Base-by-base conservation (phyloP, 176 grass and related monocot species). In the Zizania latifolia region DNA sequence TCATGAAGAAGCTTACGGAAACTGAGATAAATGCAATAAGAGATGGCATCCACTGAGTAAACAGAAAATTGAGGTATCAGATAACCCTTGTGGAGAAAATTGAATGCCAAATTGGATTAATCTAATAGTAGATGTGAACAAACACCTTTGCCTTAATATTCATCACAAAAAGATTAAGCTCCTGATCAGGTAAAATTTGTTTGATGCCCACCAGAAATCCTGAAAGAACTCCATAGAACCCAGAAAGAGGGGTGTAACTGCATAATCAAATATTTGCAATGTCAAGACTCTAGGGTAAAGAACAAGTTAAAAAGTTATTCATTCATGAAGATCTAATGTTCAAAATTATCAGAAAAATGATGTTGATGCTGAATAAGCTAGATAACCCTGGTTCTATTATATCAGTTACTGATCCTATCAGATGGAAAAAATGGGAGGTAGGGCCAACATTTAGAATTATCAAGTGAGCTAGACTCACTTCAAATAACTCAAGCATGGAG, bases 161-260 rank as follows among this genome's bases (percentile, higher is more conserved):
- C 17, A 96, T 8, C 74, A 84, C 33, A 77, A 84, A 41, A 82
- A 86, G 62, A 48, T 58, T 58, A 43, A 93, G 37, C 50, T 96
- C 92, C 46, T 87, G 86, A 83, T 96, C 89, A 62, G 92, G 92
- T 87, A 96, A 75, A 87, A 87, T 84, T 85, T 96, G 89, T 37
- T 96, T 96, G 75, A 89, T 86, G 54, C 83, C 92, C 23, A 96
- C 92, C 16, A 96, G 74, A 62, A 92, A 85, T 84, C 92, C 92
- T 65, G 92, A 86, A 82, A 96, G 80, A 78, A 89, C 70, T 80
- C 92, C 92, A 81, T 92, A 72, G 79, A 96, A 96, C 38, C 92
- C 92, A 87, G 89, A 92, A 75, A 96, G 44, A 30, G 92, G 89
- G 53, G 89, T 89, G 45, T 96, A 96, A 57, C 89, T 96, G 81